Percentiles rank a stretch among this genome's conserved stretches.
phyloP scores from a whole-genome alignment of 768 basidiomycete species.

The Mycena leptocephala region DNA sequence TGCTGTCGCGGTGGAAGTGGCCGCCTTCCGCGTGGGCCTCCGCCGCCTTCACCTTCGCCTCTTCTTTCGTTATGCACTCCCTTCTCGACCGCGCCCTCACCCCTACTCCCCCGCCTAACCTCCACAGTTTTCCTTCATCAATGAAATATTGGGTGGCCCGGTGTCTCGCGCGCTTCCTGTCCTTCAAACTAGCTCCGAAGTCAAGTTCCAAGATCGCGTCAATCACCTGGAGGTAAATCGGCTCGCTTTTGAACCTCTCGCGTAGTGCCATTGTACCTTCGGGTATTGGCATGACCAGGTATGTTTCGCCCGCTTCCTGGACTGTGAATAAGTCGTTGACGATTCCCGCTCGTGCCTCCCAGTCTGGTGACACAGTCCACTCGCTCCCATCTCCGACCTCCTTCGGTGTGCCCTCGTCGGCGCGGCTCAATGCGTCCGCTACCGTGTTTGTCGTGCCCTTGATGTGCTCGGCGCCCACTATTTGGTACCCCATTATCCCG shows the following conservation, averaged over 20 bases:
- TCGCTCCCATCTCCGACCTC: conserved; percentile 12
- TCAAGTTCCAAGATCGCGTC: conserved; percentile 10
- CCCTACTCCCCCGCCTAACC: too few relatives aligned
- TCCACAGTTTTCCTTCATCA: too few relatives aligned
- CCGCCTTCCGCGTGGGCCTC: neutral
- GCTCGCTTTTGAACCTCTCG: conserved; percentile 27
- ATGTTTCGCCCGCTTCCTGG: neutral
- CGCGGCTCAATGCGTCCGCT: conserved; percentile 40
- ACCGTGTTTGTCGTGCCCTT: too few relatives aligned
- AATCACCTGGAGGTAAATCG: conserved; percentile 5
- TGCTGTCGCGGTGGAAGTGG: neutral
- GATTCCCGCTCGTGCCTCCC: conserved; percentile 36
- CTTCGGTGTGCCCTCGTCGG: neutral
- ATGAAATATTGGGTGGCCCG: conserved; percentile 14
- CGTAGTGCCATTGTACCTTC: neutral
- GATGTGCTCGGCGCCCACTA: conserved; percentile 37
- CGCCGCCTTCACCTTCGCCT: conserved; percentile 19
- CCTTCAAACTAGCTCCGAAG: conserved; percentile 29
- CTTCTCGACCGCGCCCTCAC: too few relatives aligned
- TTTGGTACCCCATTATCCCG: conserved; percentile 36
- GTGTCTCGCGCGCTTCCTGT: conserved; percentile 1
- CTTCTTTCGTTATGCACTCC: too few relatives aligned
- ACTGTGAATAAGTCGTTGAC: conserved; percentile 27
- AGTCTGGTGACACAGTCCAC: conserved; percentile 43
- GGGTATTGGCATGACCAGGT: neutral